Evolutionary conservation across 2,329 filamentous ascomycete species (phyloP).

Genomic region (Trichoderma sp.): DNA sequence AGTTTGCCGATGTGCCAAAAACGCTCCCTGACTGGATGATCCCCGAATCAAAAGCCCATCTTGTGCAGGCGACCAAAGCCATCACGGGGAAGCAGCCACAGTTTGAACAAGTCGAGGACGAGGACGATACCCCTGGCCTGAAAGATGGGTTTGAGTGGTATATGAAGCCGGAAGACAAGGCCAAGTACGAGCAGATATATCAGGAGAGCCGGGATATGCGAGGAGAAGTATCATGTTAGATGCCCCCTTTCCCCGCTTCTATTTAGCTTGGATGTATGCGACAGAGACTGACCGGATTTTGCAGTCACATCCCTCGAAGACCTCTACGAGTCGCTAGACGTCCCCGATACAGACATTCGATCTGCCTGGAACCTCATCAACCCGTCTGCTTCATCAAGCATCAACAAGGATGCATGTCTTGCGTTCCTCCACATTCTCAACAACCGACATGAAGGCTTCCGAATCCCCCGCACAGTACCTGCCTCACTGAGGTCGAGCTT

Average conservation of each 20-base stretch:
- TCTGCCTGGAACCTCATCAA: conserved; percentile 98
- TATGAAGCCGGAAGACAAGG: conserved; percentile 87
- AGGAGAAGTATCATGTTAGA: conserved; percentile 74
- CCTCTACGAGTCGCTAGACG: conserved; percentile 77
- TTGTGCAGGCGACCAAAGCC: conserved; percentile 78
- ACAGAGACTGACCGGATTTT: conserved; percentile 17
- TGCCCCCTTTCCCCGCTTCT: background rate
- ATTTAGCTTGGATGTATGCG: background rate
- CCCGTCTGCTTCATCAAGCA: conserved; percentile 73
- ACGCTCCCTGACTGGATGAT: conserved; percentile 93
- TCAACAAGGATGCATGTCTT: conserved; percentile 92
- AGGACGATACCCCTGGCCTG: conserved; percentile 76
- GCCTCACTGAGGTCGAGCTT: conserved; percentile 88
- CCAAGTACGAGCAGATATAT: conserved; percentile 97
- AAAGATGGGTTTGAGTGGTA: conserved; percentile 99
- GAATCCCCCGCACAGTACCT: conserved; percentile 87
- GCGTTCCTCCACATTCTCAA: conserved; percentile 97
- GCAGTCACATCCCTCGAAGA: conserved; percentile 74
- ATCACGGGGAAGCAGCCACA: conserved; percentile 74
- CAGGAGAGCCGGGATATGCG: conserved; percentile 84
- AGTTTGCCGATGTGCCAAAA: conserved; percentile 84
- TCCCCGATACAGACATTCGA: conserved; percentile 74
- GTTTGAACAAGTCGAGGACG: conserved; percentile 82
- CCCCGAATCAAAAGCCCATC: conserved; percentile 88
- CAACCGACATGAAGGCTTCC: conserved; percentile 89